phyloP scores from a whole-genome alignment of 495 filamentous ascomycete genomes.

The Jackrogersella multiformis region DNA sequence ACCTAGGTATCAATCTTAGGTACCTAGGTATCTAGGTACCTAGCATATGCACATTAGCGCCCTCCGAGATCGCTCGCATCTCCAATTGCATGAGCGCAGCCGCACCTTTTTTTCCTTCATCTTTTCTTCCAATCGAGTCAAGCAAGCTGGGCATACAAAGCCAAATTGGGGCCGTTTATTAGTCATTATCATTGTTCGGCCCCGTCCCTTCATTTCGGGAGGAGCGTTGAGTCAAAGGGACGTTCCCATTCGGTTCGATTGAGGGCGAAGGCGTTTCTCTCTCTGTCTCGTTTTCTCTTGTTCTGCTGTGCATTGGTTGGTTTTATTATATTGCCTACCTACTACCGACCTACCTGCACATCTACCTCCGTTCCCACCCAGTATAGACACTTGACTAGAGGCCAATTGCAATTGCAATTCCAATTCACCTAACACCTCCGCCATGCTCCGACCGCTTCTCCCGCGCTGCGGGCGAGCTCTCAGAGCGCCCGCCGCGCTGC shows the following conservation, averaged over 20 bases:
- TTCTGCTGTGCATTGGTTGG: slow-evolving; percentile 1
- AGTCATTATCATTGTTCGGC: slow-evolving; percentile 12
- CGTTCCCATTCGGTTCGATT: slow-evolving; percentile 13
- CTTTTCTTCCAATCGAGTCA: slow-evolving; percentile 31
- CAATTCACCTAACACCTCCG: no score
- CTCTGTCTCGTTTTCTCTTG: background rate
- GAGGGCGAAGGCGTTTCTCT: background rate
- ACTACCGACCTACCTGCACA: no score
- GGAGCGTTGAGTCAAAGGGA: slow-evolving; percentile 24
- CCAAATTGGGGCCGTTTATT: slow-evolving; percentile 27
- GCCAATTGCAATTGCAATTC: no score
- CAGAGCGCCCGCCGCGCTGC: slow-evolving; percentile 28
- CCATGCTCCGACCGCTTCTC: slow-evolving; percentile 45
- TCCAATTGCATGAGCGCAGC: slow-evolving; percentile 4
- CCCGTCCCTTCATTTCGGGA: slow-evolving; percentile 24
- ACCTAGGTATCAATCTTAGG: no score
- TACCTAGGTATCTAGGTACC: no score
- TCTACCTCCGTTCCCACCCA: no score
- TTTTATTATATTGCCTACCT: no score
- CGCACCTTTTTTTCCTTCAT: slow-evolving; percentile 21
- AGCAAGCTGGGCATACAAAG: slow-evolving; percentile 23
- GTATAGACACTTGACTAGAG: slow-evolving; percentile 1
- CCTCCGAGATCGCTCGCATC: slow-evolving; percentile 26
- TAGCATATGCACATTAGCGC: slow-evolving; percentile 8
- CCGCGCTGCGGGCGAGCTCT: slow-evolving; percentile 41